Conservation (phyloP, 306 rosid genomes). For the Argentina anserina region DNA sequence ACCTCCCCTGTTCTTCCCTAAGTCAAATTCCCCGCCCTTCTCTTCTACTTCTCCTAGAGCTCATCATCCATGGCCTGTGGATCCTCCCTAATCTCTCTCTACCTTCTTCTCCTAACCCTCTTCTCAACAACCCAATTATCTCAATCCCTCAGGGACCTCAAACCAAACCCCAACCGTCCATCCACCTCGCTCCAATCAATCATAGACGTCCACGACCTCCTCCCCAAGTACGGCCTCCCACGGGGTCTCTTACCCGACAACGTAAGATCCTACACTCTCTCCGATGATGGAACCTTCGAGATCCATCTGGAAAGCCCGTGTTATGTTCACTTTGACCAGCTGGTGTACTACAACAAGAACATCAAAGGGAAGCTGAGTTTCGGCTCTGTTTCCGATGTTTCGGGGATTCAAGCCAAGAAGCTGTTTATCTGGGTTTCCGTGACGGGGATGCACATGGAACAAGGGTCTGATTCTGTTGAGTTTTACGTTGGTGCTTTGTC, state of each 20-base stretch:
- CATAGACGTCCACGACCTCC: slow-evolving; percentile 58
- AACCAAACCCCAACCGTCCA: slow-evolving; percentile 4
- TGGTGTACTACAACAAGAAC: slow-evolving; percentile 49
- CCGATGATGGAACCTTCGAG: slow-evolving; percentile 45
- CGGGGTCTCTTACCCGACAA: slow-evolving; percentile 68
- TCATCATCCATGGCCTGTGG: slow-evolving; percentile 39
- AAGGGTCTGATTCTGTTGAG: slow-evolving; percentile 31
- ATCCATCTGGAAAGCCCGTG: slow-evolving; percentile 44
- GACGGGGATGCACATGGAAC: slow-evolving; percentile 44
- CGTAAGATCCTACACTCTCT: slow-evolving; percentile 55
- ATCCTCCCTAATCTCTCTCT: slow-evolving; percentile 13
- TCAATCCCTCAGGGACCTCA: slow-evolving; percentile 17
- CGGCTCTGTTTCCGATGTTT: slow-evolving; percentile 47
- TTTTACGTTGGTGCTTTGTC: slow-evolving; percentile 62
- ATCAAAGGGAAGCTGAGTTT: slow-evolving; percentile 47
- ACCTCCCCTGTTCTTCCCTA: background rate
- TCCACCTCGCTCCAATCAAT: slow-evolving; percentile 3
- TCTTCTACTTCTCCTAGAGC: background rate
- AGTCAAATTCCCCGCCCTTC: background rate
- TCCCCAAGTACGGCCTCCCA: slow-evolving; percentile 63
- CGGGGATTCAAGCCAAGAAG: slow-evolving; percentile 69
- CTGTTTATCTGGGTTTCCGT: slow-evolving; percentile 60
- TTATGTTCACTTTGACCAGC: slow-evolving; percentile 45
- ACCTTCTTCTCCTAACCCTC: slow-evolving; percentile 23
- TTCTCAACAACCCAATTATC: slow-evolving; percentile 20